Percentiles rank a stretch among this genome's conserved stretches.
These are phyloP conservation scores for Penicillium steckii DNA, from an alignment of 495 filamentous ascomycete genomes.

Conservation along the genomic window DNA sequence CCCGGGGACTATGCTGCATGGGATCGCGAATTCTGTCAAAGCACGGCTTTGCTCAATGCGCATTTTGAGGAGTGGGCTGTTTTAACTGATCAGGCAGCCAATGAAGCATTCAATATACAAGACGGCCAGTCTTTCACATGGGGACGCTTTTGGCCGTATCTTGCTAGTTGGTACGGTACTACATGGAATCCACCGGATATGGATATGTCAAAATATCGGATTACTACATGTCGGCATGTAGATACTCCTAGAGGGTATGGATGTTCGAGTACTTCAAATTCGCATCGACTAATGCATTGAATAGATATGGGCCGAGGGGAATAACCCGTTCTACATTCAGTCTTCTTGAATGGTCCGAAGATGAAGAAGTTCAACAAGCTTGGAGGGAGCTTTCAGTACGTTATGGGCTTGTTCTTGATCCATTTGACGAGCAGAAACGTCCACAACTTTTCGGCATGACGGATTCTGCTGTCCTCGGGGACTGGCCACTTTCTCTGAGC, in stretches of 20 bases:
- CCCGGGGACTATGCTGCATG: conserved; percentile 39
- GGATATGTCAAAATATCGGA: conserved; percentile 13
- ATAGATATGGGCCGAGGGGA: background rate
- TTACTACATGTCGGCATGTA: conserved; percentile 6
- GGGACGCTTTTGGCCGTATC: conserved; percentile 41
- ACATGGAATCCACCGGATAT: conserved; percentile 10
- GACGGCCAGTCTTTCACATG: conserved; percentile 40
- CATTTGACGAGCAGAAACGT: background rate
- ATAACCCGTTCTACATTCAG: background rate
- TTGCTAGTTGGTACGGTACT: conserved; percentile 44
- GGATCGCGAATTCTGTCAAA: conserved; percentile 34
- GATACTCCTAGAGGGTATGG: conserved; percentile 2
- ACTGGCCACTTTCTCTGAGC: background rate
- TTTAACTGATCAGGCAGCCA: conserved; percentile 26
- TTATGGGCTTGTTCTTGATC: background rate
- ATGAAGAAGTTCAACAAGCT: background rate
- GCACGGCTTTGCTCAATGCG: conserved; percentile 38
- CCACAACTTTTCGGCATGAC: background rate
- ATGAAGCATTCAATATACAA: conserved; percentile 44
- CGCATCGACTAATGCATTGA: too few relatives aligned
- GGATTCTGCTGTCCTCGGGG: background rate
- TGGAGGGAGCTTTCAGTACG: background rate
- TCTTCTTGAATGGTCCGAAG: background rate
- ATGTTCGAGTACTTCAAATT: too few relatives aligned
- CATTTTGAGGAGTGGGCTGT: conserved; percentile 50